Base-by-base conservation (phyloP, 2,329 filamentous ascomycete genomes). In the Neonectria magnoliae region DNA sequence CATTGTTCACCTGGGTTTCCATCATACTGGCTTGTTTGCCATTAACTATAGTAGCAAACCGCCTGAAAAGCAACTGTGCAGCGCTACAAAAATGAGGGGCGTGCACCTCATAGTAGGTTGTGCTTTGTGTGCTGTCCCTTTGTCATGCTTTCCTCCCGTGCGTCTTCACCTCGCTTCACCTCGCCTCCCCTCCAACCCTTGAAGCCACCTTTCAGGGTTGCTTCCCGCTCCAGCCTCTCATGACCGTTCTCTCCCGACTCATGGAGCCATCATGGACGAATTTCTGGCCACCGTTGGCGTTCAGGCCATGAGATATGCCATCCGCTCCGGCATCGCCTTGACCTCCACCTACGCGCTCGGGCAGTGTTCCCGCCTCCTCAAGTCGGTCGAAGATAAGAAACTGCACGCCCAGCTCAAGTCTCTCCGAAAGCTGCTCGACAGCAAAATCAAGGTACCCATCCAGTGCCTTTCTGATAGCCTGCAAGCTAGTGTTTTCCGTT, bases 281-380 rank as follows among this genome's bases (percentile, higher is more conserved):
- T 83, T 89, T 66, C 79, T 89, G 62, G 75, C 83, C 54, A 78
- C 80, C 48, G 76, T 89, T 63, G 86, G 86, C 66, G 78, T 83
- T 53, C 93, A 97, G 81, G 93, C 93, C 54, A 91, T 97, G 86
- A 97, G 93, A 81, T 97, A 96, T 87, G 94, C 94, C 76, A 94
- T 98, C 73, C 86, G 92, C 54, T 94, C 93, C 18, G 94, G 94
- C 54, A 90, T 98, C 70, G 89, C 92, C 53, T 87, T 97, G 69
- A 97, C 94, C 2, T 93, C 93, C 57, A 89, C 86, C 42, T 97
- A 94, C 81, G 93, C 94, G n/a, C 85, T 97, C 67, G 88, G 88
- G 62, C 93, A 97, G 79, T 94, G 92, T 62, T 89, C 91, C 1
- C 88, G 91, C 45, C 82, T 98, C 13, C 83, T 97, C 63, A 93